These are phyloP conservation scores for Phellinidium pouzarii DNA, from an alignment of 1,284 basidiomycete genomes.

Conservation along the genomic window DNA sequence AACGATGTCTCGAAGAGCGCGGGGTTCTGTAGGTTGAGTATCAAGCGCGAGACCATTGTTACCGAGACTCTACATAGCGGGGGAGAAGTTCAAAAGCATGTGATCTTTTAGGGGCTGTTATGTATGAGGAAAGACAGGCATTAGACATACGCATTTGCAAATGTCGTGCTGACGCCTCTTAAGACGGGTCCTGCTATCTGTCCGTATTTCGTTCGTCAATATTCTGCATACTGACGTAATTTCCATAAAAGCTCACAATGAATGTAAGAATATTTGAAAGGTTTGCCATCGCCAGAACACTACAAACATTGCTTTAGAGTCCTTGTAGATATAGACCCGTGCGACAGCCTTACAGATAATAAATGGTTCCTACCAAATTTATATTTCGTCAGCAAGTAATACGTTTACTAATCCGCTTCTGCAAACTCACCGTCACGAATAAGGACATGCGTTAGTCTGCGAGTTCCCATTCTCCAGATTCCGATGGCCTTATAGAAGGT, in stretches of 20 bases:
- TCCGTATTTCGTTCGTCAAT: no score
- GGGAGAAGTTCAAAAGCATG: background rate
- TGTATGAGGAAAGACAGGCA: background rate
- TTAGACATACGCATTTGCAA: slow-evolving; percentile 11
- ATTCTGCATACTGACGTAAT: no score
- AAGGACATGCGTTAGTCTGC: slow-evolving; percentile 12
- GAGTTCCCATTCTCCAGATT: slow-evolving; percentile 14
- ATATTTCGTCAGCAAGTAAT: background rate
- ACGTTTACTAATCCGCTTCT: background rate
- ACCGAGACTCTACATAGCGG: slow-evolving; percentile 11
- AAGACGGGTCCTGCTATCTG: slow-evolving; percentile 3
- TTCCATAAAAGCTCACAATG: no score
- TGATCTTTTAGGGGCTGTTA: background rate
- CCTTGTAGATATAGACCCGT: background rate
- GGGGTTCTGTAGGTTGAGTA: slow-evolving; percentile 17
- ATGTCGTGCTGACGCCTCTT: slow-evolving; percentile 15
- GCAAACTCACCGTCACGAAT: slow-evolving; percentile 14
- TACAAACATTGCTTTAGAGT: no score
- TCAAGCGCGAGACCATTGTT: slow-evolving; percentile 14
- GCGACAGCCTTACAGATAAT: slow-evolving; percentile 13
- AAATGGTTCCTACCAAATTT: slow-evolving; percentile 11
- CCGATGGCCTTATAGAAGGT: slow-evolving; percentile 38
- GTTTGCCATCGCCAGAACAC: slow-evolving; percentile 12
- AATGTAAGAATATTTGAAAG: slow-evolving; percentile 14
- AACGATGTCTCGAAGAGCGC: background rate